Percentiles rank a stretch among this genome's conserved stretches.
Evolutionary conservation across 2,329 filamentous ascomycete genomes (phyloP).

Genomic region (Colletotrichum higginsianum): DNA sequence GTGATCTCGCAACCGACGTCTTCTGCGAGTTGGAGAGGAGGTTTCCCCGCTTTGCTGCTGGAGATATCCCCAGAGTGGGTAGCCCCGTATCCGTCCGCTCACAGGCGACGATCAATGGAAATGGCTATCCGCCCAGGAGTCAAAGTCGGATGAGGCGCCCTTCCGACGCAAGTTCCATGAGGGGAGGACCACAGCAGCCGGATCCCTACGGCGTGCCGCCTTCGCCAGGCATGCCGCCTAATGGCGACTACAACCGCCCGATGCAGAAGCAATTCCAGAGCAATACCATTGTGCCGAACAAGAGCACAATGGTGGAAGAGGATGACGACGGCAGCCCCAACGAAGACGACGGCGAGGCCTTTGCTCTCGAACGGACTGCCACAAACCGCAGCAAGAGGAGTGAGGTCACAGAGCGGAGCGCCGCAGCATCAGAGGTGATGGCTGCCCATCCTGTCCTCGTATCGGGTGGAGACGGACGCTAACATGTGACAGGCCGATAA

Average conservation of each 20-base stretch:
- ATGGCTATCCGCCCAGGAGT: slow-evolving; percentile 64
- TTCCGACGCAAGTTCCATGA: slow-evolving; percentile 75
- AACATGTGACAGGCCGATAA: slow-evolving; percentile 69
- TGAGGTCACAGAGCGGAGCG: slow-evolving; percentile 51
- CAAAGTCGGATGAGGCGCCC: slow-evolving; percentile 70
- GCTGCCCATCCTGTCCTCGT: slow-evolving; percentile 32
- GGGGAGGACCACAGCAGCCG: slow-evolving; percentile 59
- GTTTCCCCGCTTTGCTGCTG: slow-evolving; percentile 83
- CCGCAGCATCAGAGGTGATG: slow-evolving; percentile 57
- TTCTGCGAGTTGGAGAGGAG: slow-evolving; percentile 94
- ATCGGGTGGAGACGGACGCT: slow-evolving; percentile 38
- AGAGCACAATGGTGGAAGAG: slow-evolving; percentile 97
- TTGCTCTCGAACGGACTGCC: slow-evolving; percentile 67
- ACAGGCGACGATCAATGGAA: slow-evolving; percentile 71
- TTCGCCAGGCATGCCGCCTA: slow-evolving; percentile 68
- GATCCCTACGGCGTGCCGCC: slow-evolving; percentile 69
- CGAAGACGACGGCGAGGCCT: slow-evolving; percentile 73
- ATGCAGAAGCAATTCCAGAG: slow-evolving; percentile 92
- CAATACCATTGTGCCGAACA: slow-evolving; percentile 97
- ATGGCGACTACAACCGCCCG: slow-evolving; percentile 80
- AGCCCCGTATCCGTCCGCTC: slow-evolving; percentile 79
- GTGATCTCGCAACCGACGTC: slow-evolving; percentile 94
- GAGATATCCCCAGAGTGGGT: slow-evolving; percentile 77
- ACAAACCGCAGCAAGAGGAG: slow-evolving; percentile 46
- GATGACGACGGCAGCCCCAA: slow-evolving; percentile 80